phyloP scores from a whole-genome alignment of 2,329 filamentous ascomycete species.

The Penicillium sp. region DNA sequence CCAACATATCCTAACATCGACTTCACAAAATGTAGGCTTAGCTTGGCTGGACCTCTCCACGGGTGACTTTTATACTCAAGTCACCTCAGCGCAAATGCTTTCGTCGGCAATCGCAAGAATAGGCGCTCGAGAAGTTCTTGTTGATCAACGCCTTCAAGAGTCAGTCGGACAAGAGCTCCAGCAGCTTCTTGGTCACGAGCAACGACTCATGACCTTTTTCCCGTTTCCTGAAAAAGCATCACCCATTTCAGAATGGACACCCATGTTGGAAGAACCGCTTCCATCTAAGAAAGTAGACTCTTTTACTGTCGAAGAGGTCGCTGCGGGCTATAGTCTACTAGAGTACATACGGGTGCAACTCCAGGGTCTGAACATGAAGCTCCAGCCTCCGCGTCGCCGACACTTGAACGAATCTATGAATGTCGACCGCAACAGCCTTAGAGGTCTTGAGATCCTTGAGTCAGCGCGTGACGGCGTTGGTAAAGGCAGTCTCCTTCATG shows the following conservation, averaged over 20 bases:
- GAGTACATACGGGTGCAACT: conserved; percentile 82
- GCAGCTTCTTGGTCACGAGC: conserved; percentile 73
- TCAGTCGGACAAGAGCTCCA: conserved; percentile 67
- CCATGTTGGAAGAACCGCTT: conserved; percentile 77
- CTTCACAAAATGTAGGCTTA: conserved; percentile 67
- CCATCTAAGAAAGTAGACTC: conserved; percentile 54
- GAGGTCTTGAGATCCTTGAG: conserved; percentile 84
- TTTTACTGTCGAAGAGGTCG: conserved; percentile 73
- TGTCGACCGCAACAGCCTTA: conserved; percentile 90
- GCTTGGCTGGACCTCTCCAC: conserved; percentile 97
- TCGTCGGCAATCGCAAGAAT: conserved; percentile 84
- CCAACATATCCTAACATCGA: conserved; percentile 36
- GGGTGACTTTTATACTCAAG: conserved; percentile 89
- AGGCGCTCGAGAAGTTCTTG: conserved; percentile 80
- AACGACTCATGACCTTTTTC: conserved; percentile 76
- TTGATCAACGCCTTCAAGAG: conserved; percentile 68
- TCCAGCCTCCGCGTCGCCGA: conserved; percentile 80
- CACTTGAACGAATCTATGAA: conserved; percentile 78
- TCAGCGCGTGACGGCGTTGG: conserved; percentile 81
- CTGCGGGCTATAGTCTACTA: conserved; percentile 79
- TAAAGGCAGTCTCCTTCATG: conserved; percentile 85
- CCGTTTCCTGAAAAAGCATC: conserved; percentile 50
- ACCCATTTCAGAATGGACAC: conserved; percentile 68
- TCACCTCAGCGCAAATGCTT: conserved; percentile 70
- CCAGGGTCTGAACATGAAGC: conserved; percentile 75